Evolutionary conservation across 2,329 filamentous ascomycete genomes (phyloP), one percentile per base, ranked within the genome.

Genomic region (Penicillium brevicompactum): DNA sequence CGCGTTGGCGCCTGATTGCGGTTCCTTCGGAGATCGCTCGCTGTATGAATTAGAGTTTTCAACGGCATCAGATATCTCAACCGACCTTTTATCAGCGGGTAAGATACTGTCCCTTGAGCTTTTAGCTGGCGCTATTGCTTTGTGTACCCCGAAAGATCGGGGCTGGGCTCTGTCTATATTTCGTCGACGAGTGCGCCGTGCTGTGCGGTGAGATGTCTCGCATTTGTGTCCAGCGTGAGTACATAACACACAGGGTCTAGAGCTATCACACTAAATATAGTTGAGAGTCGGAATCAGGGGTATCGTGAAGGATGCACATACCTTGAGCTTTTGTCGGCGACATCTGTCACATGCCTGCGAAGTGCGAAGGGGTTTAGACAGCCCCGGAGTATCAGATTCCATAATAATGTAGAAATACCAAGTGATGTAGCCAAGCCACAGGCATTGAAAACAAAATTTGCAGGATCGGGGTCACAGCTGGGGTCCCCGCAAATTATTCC

Each of bases 211-310:
- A 9, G 51, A 50, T n/a, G 62, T 57, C 42, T 63, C 56, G 30
- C 62, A 65, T 55, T 61, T 48, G 27, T 50, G 49, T 10, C 53
- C 49, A 22, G 61, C 54, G 14, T 56, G 61, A 18, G 56, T 46
- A 40, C 62, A 65, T 1, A 64, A 51, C 3, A 57, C 52, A 38
- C 62, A 65, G 9, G 62, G 80, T 78, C 10, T 86, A 84, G 0
- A 86, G 85, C 8, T 82, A 88, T 67, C 80, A 18, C 54, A 56
- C 54, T 56, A 41, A 18, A 13, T 2, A 0, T 2, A 14, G 5
- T 56, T 18, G 53, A 27, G 9, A 27, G 1, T 32, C 16, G n/a
- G 1, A 5, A 82, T 89, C 27, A 16, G n/a, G 16, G 37, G 10
- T 8, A n/a, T 27, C 13, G 21, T 44, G 14, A 22, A 42, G 11